A percentile compares a stretch with the other conserved stretches of the same genome.
These are phyloP conservation scores for Laguncularia racemosa DNA, from an alignment of 345 rosid genomes.

Conservation along the genomic window DNA sequence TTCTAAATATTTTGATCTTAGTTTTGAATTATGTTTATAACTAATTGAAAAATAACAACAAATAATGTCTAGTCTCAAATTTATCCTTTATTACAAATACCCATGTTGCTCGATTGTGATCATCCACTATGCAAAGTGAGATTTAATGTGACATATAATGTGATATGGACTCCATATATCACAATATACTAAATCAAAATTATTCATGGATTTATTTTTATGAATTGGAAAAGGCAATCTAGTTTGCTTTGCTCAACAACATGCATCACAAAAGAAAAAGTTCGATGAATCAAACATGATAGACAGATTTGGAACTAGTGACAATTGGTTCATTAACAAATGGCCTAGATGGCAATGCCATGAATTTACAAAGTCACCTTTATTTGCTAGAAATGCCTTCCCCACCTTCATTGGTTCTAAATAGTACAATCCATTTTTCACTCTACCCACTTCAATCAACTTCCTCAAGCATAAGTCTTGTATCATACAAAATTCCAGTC, in stretches of 20 bases:
- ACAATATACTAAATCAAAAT: not conserved
- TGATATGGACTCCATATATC: not conserved
- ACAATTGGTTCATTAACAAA: not conserved
- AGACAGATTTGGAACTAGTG: not conserved
- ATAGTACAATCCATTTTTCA: not conserved
- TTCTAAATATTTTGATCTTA: no score
- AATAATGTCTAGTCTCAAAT: not conserved
- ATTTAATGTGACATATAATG: not conserved
- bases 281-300: no score
- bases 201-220: no score
- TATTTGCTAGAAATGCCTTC: not conserved
- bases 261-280: not conserved
- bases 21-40: no score
- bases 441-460: slow-evolving; percentile 12
- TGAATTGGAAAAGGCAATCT: not conserved
- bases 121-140: slow-evolving; percentile 8
- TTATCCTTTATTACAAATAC: slow-evolving; percentile 1
- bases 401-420: not conserved
- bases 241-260: not conserved
- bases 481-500: not conserved
- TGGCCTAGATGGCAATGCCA: slow-evolving; percentile 4
- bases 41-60: no score
- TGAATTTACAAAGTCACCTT: not conserved
- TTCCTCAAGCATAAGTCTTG: slow-evolving; percentile 9
- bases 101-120: slow-evolving; percentile 1